Percentiles rank a stretch among this genome's conserved stretches.
These are phyloP conservation scores for Waltiozyma solani DNA, from an alignment of 1,139 yeast genomes.

Conservation along the genomic window DNA sequence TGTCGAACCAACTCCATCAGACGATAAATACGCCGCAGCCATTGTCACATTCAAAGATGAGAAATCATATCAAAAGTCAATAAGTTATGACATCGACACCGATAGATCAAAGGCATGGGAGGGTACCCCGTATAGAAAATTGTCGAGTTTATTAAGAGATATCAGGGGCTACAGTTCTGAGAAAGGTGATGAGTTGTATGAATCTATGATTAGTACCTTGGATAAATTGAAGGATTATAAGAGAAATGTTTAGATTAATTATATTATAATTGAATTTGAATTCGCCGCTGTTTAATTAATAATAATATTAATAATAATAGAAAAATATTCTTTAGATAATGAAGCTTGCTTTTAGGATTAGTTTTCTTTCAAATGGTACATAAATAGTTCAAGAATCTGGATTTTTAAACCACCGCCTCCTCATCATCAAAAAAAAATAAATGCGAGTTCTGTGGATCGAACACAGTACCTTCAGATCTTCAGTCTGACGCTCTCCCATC, in stretches of 20 bases:
- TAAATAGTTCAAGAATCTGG: too few relatives aligned
- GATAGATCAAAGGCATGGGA: conserved; percentile 12
- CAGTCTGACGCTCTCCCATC: conserved; percentile 90
- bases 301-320: too few relatives aligned
- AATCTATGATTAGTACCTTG: not conserved
- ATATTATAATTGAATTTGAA: too few relatives aligned
- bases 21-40: conserved; percentile 10
- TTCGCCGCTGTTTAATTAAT: too few relatives aligned
- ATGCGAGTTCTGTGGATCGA: conserved; percentile 80
- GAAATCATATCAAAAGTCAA: conserved; percentile 9
- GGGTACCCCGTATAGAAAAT: conserved; percentile 10
- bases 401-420: too few relatives aligned
- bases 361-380: too few relatives aligned
- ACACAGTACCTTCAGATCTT: conserved; percentile 85
- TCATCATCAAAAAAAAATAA: conserved; percentile 19
- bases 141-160: conserved; percentile 15
- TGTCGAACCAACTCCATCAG: conserved; percentile 6
- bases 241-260: not conserved
- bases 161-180: conserved; percentile 5
- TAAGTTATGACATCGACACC: conserved; percentile 6
- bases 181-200: not conserved
- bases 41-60: conserved; percentile 7
- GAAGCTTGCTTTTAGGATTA: too few relatives aligned
- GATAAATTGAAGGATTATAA: conserved; percentile 1
- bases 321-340: too few relatives aligned